Conservation (phyloP, 2,329 filamentous ascomycete species). For the Colletotrichum paranaense region DNA sequence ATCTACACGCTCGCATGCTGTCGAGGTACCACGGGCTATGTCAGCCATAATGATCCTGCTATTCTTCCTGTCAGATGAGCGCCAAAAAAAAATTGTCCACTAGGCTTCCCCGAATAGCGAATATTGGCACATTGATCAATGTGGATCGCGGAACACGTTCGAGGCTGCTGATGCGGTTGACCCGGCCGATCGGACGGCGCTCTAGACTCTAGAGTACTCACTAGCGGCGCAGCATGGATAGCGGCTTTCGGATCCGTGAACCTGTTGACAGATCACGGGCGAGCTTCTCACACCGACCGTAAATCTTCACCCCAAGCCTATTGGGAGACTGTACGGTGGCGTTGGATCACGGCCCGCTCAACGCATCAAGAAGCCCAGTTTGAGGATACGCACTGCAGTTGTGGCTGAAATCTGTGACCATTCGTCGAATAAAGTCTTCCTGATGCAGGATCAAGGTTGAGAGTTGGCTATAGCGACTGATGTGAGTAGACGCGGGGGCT, state of each 20-base stretch:
- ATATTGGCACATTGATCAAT: not conserved
- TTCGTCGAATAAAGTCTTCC: not conserved
- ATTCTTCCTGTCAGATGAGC: not conserved
- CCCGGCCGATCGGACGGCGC: not conserved
- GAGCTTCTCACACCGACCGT: too few relatives aligned
- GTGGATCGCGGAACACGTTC: not conserved
- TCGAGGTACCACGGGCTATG: not conserved
- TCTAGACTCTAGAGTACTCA: not conserved
- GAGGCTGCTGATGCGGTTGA: not conserved
- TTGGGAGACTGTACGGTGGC: conserved; percentile 2
- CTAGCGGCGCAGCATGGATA: not conserved
- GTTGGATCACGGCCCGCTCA: conserved; percentile 27
- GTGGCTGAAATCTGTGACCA: not conserved
- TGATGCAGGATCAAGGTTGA: not conserved
- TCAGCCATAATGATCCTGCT: not conserved
- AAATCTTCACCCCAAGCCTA: not conserved
- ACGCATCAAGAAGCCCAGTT: not conserved
- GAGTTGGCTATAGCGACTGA: not conserved
- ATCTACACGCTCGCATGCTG: not conserved
- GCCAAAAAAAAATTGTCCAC: not conserved
- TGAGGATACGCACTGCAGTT: not conserved
- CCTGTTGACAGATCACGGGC: not conserved
- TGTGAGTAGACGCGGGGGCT: not conserved
- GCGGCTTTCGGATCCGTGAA: not conserved
- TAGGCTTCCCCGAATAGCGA: not conserved